phyloP scores from a whole-genome alignment of 129 eudicot species.

The Artemisia annua region DNA sequence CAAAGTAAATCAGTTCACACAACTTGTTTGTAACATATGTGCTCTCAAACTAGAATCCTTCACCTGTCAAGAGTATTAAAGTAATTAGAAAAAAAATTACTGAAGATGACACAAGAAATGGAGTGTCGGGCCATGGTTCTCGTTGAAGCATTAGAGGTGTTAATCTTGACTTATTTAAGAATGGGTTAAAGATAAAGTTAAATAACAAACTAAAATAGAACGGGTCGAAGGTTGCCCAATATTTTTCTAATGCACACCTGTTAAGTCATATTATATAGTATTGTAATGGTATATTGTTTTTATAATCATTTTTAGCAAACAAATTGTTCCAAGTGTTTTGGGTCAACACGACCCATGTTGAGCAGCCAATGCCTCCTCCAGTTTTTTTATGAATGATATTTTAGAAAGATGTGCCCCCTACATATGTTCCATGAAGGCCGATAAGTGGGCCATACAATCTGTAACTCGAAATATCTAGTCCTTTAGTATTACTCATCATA shows the following conservation, averaged over 20 bases:
- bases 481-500: not conserved
- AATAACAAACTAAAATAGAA: too few relatives aligned
- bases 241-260: too few relatives aligned
- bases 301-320: too few relatives aligned
- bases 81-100: conserved; percentile 6
- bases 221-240: too few relatives aligned
- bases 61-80: conserved; percentile 50
- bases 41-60: conserved; percentile 90
- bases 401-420: not conserved
- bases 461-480: not conserved
- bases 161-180: too few relatives aligned
- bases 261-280: too few relatives aligned
- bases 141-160: too few relatives aligned
- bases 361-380: too few relatives aligned
- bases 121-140: not conserved
- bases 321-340: too few relatives aligned
- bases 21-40: conserved; percentile 58
- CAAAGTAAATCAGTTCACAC: conserved; percentile 46
- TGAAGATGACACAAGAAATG: not conserved
- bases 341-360: too few relatives aligned
- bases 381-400: not conserved
- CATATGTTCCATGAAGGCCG: not conserved
- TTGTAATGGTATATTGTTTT: too few relatives aligned
- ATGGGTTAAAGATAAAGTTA: too few relatives aligned
- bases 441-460: not conserved